Percentiles rank a stretch among this genome's conserved stretches.
These are phyloP conservation scores for Starmerella riodocensis DNA, from an alignment of 805 yeast genomes.

Conservation along the genomic window DNA sequence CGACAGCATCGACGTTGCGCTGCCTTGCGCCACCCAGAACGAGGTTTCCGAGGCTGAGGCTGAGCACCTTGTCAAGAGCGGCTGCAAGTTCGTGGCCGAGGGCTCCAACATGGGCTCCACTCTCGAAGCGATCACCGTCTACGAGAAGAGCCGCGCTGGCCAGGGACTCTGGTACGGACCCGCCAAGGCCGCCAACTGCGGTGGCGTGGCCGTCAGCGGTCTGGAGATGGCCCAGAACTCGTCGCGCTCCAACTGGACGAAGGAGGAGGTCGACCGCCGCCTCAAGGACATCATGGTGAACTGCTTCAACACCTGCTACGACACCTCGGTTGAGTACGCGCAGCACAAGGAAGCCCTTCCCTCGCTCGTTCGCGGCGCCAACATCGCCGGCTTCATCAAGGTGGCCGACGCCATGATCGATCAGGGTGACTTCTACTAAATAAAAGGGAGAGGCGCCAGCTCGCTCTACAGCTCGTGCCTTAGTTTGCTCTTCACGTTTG, in stretches of 20 bases:
- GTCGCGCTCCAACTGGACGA: constrained; percentile 78
- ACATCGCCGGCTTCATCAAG: constrained; percentile 97
- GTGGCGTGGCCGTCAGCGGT: constrained; percentile 98
- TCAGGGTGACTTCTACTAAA: constrained; percentile 59
- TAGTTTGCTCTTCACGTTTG: no score
- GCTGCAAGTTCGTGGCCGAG: constrained; percentile 88
- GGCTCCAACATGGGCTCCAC: constrained; percentile 99
- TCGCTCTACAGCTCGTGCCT: no score
- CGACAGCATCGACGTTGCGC: constrained; percentile 85
- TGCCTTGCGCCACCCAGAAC: constrained; percentile 97
- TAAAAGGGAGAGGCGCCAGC: not conserved
- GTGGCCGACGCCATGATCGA: constrained; percentile 97
- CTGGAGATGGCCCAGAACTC: constrained; percentile 99
- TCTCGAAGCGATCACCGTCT: constrained; percentile 88
- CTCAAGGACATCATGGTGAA: constrained; percentile 84
- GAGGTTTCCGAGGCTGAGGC: constrained; percentile 97
- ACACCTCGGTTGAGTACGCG: constrained; percentile 69
- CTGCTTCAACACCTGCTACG: constrained; percentile 86
- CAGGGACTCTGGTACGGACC: constrained; percentile 91
- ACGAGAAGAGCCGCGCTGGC: constrained; percentile 44
- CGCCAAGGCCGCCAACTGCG: constrained; percentile 98
- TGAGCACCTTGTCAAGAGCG: constrained; percentile 80
- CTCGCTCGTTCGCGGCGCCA: constrained; percentile 95
- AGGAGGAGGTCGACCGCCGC: constrained; percentile 83
- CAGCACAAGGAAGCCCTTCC: constrained; percentile 66